Base-by-base conservation (phyloP, 2,329 filamentous ascomycete genomes). In the Exophiala alcalophila region DNA sequence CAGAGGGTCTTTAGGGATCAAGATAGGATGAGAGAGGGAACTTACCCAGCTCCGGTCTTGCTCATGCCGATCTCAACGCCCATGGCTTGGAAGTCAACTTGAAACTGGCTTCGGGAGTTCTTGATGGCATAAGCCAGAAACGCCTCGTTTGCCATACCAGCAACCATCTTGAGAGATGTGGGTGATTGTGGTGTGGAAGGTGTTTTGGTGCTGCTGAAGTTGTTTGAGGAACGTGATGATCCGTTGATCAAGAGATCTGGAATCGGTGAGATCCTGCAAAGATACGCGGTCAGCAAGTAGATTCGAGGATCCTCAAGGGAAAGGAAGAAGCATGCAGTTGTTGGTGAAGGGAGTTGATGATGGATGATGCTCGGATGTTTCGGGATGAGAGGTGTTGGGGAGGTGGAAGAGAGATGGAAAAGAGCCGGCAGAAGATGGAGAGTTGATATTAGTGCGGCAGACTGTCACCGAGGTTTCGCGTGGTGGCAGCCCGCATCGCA, bases 71-170 rank as follows among this genome's bases (percentile, higher is more conserved):
- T 35, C 15, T 51, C 47, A 10, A 24, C 23, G 11, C 50, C 44
- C 15, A 55, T 26, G 7, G 31, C 29, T 1, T 54, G 47, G 36
- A 49, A 55, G 37, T 55, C 43, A 37, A 54, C 34, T 18, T 21
- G 27, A 16, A 50, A 34, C 34, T 54, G 52, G 21, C 50, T 47
- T 31, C 49, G 49, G 30, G 20, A 26, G 41, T 50, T 32, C 27
- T 52, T 54, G 46, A 57, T 43, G 40, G 50, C 54, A 20, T 33
- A 36, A n/a, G 43, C 43, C 3, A 55, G 42, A 34, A 57, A 57
- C 7, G 40, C 36, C 7, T 47, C 42, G 18, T 44, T 30, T 16
- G n/a, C 19, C 11, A 47, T 41, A 14, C 10, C 21, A 6, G 39
- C 2, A 21, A 18, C 7, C 16, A n/a, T 43, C 16, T 6, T 6